Evolutionary conservation across 2,329 filamentous ascomycete genomes (phyloP), one percentile per base, ranked within the genome.

Genomic region (Monosporascus sp.): DNA sequence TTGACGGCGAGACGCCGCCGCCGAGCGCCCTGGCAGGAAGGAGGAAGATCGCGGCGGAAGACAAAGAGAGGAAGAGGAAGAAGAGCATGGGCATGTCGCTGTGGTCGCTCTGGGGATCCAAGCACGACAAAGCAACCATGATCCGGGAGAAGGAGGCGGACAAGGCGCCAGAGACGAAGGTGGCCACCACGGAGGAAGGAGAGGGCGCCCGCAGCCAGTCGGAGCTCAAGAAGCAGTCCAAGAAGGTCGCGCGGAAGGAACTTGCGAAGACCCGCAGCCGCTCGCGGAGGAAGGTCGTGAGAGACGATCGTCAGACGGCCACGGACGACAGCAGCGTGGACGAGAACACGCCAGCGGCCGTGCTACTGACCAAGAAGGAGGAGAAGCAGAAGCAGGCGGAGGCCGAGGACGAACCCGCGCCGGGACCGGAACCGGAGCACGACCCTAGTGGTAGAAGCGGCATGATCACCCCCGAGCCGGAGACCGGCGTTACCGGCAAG

Each of bases 91-190:
- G 65, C 49, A 60, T 97, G 68, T 83, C 86, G 2, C 74, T 97
- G 59, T 97, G 93, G 93, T 88, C 85, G 49, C 77, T 87, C 1
- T 95, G 91, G 88, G 91, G 90, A 16, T 92, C 87, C 46, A 95
- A 89, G 67, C 91, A 97, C 65, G 94, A 97, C 66, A 82, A 93
- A 68, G 78, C 78, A 57, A 88, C 88, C 0, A 78, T 95, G 3
- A 73, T 77, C 47, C 74, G 82, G 3, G 82, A 86, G 65, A 68
- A 79, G 50, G 76, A 78, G 58, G 77, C 78, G 1, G 75, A 77
- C 2, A 70, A 71, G 53, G 62, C 68, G 3, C 62, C 70, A 0
- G 66, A 65, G 5, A 60, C 62, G n/a, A 64, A 64, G 24, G 61
- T 63, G 7, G 72, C 73, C 1, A 72, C 69, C 5, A 66, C 64